Evolutionary conservation across 75 land plant species (phyloP), one percentile per base, ranked within the genome.

Genomic region (Sequoiadendron giganteum): DNA sequence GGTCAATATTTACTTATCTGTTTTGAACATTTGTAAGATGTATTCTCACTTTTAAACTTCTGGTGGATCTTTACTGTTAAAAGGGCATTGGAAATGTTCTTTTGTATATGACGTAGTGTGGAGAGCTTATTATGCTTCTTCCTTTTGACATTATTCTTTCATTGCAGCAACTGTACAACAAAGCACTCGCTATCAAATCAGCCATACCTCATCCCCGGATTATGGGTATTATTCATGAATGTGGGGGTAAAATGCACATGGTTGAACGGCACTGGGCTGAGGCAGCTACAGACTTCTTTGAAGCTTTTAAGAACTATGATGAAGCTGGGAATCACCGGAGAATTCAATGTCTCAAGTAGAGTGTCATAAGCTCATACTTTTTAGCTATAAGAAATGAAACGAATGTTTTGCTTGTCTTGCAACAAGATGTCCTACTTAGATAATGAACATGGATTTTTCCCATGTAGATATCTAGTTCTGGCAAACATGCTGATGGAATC

Each of bases 241-340:
- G 99, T 94, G 99, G 99, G 80, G 99, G 99, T 54, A 98, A 98
- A 88, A 98, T 98, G 99, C 95, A 98, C 85, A 98, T 97, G 97
- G 98, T 96, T 56, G 98, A 98, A 88, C 93, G 99, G 32, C 96
- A 94, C 55, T 98, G 99, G 99, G 93, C 92, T 82, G 98, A 95
- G 39, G 99, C 99, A 86, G 98, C 99, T 1, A 95, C 99, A 15
- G 98, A 98, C 80, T 98, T 98, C 83, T 98, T 98, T 94, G 99
- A 98, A 85, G 99, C 99, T 87, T 98, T 98, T 81, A 98, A 95
- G 89, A 98, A 95, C 87, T 98, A 98, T 93, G 99, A 98, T 90
- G 99, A 98, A 90, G 99, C 99, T 87, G 99, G 99, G 55, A 96
- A 98, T 52, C 97, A 96, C 18, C 87, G 99, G n/a, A 97, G 99